These are phyloP conservation scores for Leccinum variabile DNA, from an alignment of 1,284 basidiomycete species.

Conservation along the genomic window DNA sequence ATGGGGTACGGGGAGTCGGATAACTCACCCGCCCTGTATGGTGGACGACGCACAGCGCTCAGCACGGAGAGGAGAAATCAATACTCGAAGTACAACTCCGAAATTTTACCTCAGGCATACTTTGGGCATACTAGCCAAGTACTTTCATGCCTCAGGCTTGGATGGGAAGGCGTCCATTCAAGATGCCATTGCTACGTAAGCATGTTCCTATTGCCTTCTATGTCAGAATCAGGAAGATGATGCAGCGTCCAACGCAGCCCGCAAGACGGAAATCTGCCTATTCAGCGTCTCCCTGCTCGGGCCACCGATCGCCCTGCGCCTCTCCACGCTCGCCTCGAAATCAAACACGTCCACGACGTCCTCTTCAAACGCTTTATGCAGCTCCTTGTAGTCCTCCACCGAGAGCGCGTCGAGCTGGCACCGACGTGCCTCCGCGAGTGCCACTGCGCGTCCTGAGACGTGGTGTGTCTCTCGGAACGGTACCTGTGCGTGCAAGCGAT, in stretches of 20 bases:
- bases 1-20: no score
- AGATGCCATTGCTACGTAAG: no score
- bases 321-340: conserved; percentile 95
- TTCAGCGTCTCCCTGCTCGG: conserved; percentile 84
- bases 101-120: no score
- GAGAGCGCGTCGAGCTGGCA: conserved; percentile 83
- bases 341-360: conserved; percentile 86
- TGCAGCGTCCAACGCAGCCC: conserved; percentile 33
- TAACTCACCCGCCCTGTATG: no score
- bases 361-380: conserved; percentile 79
- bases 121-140: no score
- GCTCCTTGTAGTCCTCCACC: conserved; percentile 73
- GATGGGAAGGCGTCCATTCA: no score
- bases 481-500: conserved; percentile 46
- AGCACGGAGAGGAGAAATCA: no score
- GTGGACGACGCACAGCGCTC: no score
- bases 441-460: conserved; percentile 94
- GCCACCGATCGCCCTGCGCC: conserved; percentile 90
- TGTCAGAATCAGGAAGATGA: conserved; percentile 1
- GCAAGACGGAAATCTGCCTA: conserved; percentile 78
- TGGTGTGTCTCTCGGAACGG: conserved; percentile 99
- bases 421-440: conserved; percentile 83
- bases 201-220: no score
- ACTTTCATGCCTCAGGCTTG: no score
- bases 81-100: no score